A percentile compares a stretch with the other conserved stretches of the same genome.
phyloP scores from a whole-genome alignment of 108 stramenopile species.

The Stephanodiscus minutulus region DNA sequence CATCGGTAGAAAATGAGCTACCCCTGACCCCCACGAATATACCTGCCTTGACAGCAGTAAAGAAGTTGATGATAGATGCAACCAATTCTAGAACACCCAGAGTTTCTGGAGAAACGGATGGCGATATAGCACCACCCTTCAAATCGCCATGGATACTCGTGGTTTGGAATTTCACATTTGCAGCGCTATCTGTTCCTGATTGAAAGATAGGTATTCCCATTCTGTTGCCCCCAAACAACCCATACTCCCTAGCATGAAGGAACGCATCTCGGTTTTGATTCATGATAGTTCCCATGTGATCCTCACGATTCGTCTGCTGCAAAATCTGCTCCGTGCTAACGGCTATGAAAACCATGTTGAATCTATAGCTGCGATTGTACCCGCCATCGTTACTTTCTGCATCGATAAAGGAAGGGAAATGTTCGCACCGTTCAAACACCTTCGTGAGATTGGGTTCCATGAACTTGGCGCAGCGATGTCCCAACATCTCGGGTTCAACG shows the following conservation, averaged over 20 bases:
- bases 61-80: slow-evolving; percentile 70
- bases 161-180: slow-evolving; percentile 29
- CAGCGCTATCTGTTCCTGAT: slow-evolving; percentile 56
- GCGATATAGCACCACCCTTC: slow-evolving; percentile 24
- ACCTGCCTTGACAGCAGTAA: slow-evolving; percentile 57
- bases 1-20: slow-evolving; percentile 66
- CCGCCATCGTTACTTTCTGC: background rate
- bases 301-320: background rate
- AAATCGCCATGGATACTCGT: background rate
- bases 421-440: slow-evolving; percentile 52
- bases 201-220: slow-evolving; percentile 56
- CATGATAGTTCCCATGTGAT: slow-evolving; percentile 39
- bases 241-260: slow-evolving; percentile 19
- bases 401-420: slow-evolving; percentile 19
- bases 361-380: background rate
- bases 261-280: slow-evolving; percentile 53
- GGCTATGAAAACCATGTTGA: slow-evolving; percentile 37
- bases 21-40: slow-evolving; percentile 67
- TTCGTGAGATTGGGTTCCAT: slow-evolving; percentile 69
- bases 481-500: slow-evolving; percentile 78
- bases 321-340: slow-evolving; percentile 25
- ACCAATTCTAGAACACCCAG: slow-evolving; percentile 43
- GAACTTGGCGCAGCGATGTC: slow-evolving; percentile 52
- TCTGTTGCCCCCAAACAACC: slow-evolving; percentile 14
- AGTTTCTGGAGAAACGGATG: slow-evolving; percentile 16